Evolutionary conservation across 495 filamentous ascomycete genomes (phyloP).

Genomic region (Penicillium samsonianum): DNA sequence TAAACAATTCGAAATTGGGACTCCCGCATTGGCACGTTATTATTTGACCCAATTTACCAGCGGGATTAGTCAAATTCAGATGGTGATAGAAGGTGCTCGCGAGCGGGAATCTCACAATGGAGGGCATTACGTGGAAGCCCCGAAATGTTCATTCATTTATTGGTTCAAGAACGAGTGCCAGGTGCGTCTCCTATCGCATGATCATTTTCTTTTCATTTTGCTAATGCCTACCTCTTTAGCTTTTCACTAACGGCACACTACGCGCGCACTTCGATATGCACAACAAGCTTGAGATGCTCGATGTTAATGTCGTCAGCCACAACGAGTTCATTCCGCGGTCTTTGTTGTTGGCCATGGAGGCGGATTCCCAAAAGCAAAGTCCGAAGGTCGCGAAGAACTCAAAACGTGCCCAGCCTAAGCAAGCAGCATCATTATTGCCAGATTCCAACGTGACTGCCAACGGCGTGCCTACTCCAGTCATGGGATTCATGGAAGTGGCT

Average conservation of each 20-base stretch:
- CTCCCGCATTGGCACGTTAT: constrained; percentile 73
- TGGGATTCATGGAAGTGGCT: constrained; percentile 71
- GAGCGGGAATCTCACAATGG: constrained; percentile 61
- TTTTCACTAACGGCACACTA: constrained; percentile 63
- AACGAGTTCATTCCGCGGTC: constrained; percentile 69
- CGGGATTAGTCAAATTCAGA: constrained; percentile 75
- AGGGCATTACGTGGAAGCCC: constrained; percentile 63
- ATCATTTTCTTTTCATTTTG: not conserved
- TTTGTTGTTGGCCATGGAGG: constrained; percentile 49
- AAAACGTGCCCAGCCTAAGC: constrained; percentile 59
- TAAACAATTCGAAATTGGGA: constrained; percentile 79
- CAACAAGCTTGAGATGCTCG: constrained; percentile 72
- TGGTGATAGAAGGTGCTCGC: constrained; percentile 60
- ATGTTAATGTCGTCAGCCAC: constrained; percentile 62
- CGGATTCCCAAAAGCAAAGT: constrained; percentile 65
- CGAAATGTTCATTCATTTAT: constrained; percentile 65
- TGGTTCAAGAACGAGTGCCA: constrained; percentile 73
- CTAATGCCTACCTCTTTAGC: constrained; percentile 38
- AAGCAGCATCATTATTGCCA: constrained; percentile 57
- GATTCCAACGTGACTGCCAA: constrained; percentile 63
- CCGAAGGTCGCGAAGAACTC: constrained; percentile 65
- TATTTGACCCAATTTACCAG: constrained; percentile 83
- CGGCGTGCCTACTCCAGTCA: constrained; percentile 58
- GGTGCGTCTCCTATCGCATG: constrained; percentile 44
- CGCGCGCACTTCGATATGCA: constrained; percentile 65